phyloP scores from a whole-genome alignment of 176 grass and related monocot species.

The Guadua angustifolia region DNA sequence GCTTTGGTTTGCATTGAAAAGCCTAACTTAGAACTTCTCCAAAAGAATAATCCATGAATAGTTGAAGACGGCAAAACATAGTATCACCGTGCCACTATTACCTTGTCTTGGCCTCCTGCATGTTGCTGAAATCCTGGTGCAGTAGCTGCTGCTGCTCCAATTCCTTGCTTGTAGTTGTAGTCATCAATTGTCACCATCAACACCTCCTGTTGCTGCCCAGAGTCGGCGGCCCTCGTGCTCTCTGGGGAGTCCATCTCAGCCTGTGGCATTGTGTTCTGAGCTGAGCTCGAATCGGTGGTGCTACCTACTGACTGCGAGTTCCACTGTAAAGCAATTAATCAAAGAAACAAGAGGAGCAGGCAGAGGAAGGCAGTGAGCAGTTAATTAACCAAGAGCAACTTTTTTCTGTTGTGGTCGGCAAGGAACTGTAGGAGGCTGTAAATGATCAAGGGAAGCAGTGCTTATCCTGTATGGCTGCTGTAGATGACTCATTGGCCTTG shows the following conservation, averaged over 20 bases:
- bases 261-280: slow-evolving; percentile 63
- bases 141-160: slow-evolving; percentile 38
- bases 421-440: slow-evolving; percentile 46
- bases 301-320: slow-evolving; percentile 75
- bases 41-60: slow-evolving; percentile 21
- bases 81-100: slow-evolving; percentile 39
- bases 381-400: slow-evolving; percentile 59
- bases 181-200: slow-evolving; percentile 76
- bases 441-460: slow-evolving; percentile 53
- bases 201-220: slow-evolving; percentile 53
- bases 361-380: slow-evolving; percentile 48
- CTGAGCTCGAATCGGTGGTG: slow-evolving; percentile 82
- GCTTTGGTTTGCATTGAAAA: slow-evolving; percentile 28
- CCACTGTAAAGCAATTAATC: slow-evolving; percentile 59
- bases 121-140: slow-evolving; percentile 55
- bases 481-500: slow-evolving; percentile 80
- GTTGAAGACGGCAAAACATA: slow-evolving; percentile 31
- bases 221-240: slow-evolving; percentile 53
- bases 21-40: neutral
- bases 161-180: slow-evolving; percentile 59
- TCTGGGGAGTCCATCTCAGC: slow-evolving; percentile 61
- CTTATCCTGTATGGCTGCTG: slow-evolving; percentile 65
- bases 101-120: slow-evolving; percentile 57
- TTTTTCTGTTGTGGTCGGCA: slow-evolving; percentile 46
- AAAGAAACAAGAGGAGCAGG: slow-evolving; percentile 44